Evolutionary conservation across 2,329 filamentous ascomycete species (phyloP), one percentile per base, ranked within the genome.

Genomic region (Diaporthe citrichinensis): DNA sequence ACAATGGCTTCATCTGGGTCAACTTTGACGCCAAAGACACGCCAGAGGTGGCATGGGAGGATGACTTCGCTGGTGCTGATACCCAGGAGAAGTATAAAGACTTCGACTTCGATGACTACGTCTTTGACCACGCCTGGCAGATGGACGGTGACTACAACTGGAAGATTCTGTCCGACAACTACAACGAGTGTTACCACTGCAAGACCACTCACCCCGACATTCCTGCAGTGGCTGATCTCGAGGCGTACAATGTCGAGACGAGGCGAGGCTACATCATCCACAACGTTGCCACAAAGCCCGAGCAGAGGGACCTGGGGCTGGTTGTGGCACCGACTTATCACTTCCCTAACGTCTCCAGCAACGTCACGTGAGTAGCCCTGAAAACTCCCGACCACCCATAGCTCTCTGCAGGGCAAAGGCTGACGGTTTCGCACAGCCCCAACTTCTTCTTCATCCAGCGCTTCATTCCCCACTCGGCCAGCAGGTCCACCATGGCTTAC

Each of bases 141-240:
- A 88, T 90, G 86, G 86, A 90, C 67, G 87, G 87, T 0, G 85
- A 87, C 44, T 90, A 88, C 80, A 91, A 91, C 83, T 92, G 90
- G 90, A 92, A 92, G 83, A 87, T 89, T 34, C 81, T 91, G 44
- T 87, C 88, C 20, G 91, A 92, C 80, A 92, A 92, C 84, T 93
- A 91, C 85, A 93, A 93, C 80, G 90, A 91, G 80, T 92, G 90
- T 80, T 93, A 92, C 78, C 90, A 92, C 84, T 92, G 90, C 84
- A 87, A 88, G 69, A 89, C 88, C 0, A 88, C 90, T 2, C 90
- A 92, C 78, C 90, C 91, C 3, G 89, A 90, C 74, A 88, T 92
- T 44, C 85, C 88, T 6, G 84, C 85, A 57, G 85, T 92, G n/a
- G 87, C 90, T 59, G 88, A 92, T 76, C 86, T 92, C 53, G 86